Percentiles rank a stretch among this genome's conserved stretches.
Evolutionary conservation across 257 asterid species (phyloP).

Genomic region (Paulownia fortunei): DNA sequence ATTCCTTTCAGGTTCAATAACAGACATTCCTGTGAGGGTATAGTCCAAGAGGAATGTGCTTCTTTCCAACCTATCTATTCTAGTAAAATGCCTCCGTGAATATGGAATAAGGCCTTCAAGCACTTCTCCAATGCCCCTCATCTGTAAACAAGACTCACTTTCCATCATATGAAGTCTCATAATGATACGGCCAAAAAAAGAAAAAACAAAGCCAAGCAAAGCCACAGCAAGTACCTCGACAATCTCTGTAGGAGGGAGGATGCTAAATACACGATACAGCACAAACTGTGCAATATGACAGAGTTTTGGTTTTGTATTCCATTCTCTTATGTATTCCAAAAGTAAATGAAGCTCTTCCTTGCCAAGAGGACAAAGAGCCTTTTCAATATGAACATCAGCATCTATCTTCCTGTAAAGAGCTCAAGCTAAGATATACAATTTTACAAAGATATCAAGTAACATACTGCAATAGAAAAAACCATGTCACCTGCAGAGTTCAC

Average conservation of each 20-base stretch:
- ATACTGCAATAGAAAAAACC: neutral
- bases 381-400: slow-evolving; percentile 52
- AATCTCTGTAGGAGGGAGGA: slow-evolving; percentile 71
- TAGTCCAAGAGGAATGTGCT: slow-evolving; percentile 83
- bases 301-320: slow-evolving; percentile 91
- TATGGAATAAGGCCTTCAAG: slow-evolving; percentile 89
- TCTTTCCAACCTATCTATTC: slow-evolving; percentile 77
- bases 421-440: slow-evolving; percentile 25
- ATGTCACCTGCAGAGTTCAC: slow-evolving; percentile 74
- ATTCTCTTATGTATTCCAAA: slow-evolving; percentile 82
- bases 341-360: slow-evolving; percentile 68
- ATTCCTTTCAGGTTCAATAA: slow-evolving; percentile 66
- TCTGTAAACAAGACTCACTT: slow-evolving; percentile 46
- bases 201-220: neutral
- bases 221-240: slow-evolving; percentile 56
- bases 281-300: slow-evolving; percentile 86
- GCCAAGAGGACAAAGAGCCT: slow-evolving; percentile 61
- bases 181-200: neutral
- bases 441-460: slow-evolving; percentile 4
- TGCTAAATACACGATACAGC: slow-evolving; percentile 54
- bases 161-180: neutral
- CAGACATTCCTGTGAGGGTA: slow-evolving; percentile 77
- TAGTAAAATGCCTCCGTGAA: slow-evolving; percentile 78
- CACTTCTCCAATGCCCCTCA: slow-evolving; percentile 71
- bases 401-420: slow-evolving; percentile 58